Conservation (phyloP, 768 basidiomycete genomes). For the Amanita fuliginea region DNA sequence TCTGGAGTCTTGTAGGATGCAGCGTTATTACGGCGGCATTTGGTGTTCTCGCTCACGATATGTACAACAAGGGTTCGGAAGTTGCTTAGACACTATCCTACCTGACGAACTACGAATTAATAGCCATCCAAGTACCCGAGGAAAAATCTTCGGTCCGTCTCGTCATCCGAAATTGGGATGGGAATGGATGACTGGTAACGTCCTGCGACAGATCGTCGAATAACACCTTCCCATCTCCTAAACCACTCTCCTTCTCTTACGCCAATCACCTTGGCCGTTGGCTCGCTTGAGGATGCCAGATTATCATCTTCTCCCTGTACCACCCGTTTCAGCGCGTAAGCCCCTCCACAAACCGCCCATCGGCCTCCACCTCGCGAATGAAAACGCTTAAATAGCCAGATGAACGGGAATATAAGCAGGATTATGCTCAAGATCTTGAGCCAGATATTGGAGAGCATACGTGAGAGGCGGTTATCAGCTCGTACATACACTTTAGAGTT, state of each 20-base stretch:
- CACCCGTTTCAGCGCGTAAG: conserved; percentile 58
- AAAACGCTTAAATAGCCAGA: conserved; percentile 73
- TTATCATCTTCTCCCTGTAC: conserved; percentile 18
- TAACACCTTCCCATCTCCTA: conserved; percentile 60
- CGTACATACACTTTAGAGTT: conserved; percentile 49
- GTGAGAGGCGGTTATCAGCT: conserved; percentile 54
- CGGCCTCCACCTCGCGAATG: conserved; percentile 54
- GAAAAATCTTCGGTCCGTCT: not conserved
- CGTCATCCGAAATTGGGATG: not conserved
- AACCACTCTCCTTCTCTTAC: conserved; percentile 73
- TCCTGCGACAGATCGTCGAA: conserved; percentile 44
- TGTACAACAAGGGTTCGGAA: conserved; percentile 27
- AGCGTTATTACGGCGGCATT: conserved; percentile 77
- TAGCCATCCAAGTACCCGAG: conserved; percentile 4
- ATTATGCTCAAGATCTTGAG: conserved; percentile 59
- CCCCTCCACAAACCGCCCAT: conserved; percentile 71
- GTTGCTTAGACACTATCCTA: not conserved
- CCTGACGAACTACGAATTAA: not conserved
- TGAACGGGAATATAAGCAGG: conserved; percentile 64
- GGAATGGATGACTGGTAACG: conserved; percentile 30
- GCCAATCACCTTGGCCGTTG: conserved; percentile 34
- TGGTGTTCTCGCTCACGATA: conserved; percentile 65
- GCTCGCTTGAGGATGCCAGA: not conserved
- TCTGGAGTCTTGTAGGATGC: conserved; percentile 69
- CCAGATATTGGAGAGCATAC: conserved; percentile 61